These are phyloP conservation scores for Cladosporium colombiae DNA, from an alignment of 2,329 filamentous ascomycete species.

Conservation along the genomic window DNA sequence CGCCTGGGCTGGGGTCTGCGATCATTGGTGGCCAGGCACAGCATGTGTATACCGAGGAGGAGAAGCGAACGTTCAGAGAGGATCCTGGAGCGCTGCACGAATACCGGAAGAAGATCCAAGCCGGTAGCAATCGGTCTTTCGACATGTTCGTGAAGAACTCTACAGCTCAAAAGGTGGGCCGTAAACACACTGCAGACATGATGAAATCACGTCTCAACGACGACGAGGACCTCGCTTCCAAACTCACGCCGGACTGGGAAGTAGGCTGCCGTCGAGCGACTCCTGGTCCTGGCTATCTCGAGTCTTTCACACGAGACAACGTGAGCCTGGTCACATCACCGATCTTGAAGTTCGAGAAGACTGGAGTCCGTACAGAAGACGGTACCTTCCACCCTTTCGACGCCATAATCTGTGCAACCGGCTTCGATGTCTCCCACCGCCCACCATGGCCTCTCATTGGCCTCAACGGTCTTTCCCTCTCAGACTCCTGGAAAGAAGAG, in stretches of 20 bases:
- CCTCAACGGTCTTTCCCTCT: slow-evolving; percentile 35
- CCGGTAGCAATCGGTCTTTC: slow-evolving; percentile 30
- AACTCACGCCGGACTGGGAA: slow-evolving; percentile 63
- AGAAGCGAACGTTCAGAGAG: slow-evolving; percentile 35
- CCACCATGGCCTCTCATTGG: slow-evolving; percentile 41
- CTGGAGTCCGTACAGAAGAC: slow-evolving; percentile 31
- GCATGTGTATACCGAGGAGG: slow-evolving; percentile 34
- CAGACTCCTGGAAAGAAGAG: slow-evolving; percentile 32
- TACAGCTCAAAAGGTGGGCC: slow-evolving; percentile 34
- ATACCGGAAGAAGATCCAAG: slow-evolving; percentile 41
- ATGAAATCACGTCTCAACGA: slow-evolving; percentile 57
- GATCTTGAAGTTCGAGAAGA: slow-evolving; percentile 29
- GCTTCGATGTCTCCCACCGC: slow-evolving; percentile 42
- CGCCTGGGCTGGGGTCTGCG: slow-evolving; percentile 31
- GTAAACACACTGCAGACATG: slow-evolving; percentile 28
- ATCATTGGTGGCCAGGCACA: slow-evolving; percentile 35
- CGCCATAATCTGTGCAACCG: slow-evolving; percentile 48
- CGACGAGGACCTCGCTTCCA: slow-evolving; percentile 57
- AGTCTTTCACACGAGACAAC: slow-evolving; percentile 38
- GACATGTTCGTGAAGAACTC: slow-evolving; percentile 56
- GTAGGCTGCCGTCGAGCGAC: slow-evolving; percentile 67
- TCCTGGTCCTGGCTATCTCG: slow-evolving; percentile 44
- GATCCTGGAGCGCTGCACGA: slow-evolving; percentile 37
- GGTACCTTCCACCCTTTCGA: slow-evolving; percentile 31
- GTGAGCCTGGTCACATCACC: slow-evolving; percentile 32